A percentile compares a stretch with the other conserved stretches of the same genome.
Evolutionary conservation across 2,329 filamentous ascomycete genomes (phyloP).

Genomic region (Colletotrichum liriopes): DNA sequence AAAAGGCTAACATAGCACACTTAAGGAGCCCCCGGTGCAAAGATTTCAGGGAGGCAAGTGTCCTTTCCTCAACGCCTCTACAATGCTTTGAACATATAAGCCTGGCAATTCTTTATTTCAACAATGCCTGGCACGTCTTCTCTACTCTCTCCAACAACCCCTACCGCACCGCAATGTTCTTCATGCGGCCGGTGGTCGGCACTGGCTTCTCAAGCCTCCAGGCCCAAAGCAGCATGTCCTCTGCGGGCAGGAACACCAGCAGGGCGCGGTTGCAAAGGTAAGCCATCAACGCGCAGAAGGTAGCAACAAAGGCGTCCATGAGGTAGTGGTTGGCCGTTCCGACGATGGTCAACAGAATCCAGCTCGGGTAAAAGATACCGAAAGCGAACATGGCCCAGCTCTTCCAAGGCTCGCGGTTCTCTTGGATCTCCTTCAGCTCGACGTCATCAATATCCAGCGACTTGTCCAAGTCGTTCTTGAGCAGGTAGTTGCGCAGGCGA

Average conservation of each 20-base stretch:
- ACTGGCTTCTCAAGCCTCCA: slow-evolving; percentile 76
- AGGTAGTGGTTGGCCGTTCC: slow-evolving; percentile 76
- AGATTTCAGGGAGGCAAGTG: slow-evolving; percentile 6
- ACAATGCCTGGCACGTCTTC: slow-evolving; percentile 17
- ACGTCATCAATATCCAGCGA: slow-evolving; percentile 42
- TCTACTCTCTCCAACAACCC: neutral
- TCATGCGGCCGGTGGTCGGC: slow-evolving; percentile 60
- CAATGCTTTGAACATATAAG: slow-evolving; percentile 34
- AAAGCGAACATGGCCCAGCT: slow-evolving; percentile 51
- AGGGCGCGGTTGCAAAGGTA: slow-evolving; percentile 69
- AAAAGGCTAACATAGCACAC: slow-evolving; percentile 21
- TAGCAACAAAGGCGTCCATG: slow-evolving; percentile 76
- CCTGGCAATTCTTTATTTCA: neutral
- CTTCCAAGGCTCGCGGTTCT: slow-evolving; percentile 50
- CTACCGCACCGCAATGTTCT: slow-evolving; percentile 42
- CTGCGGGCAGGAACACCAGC: slow-evolving; percentile 73
- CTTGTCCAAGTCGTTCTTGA: slow-evolving; percentile 40
- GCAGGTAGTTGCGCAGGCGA: slow-evolving; percentile 45
- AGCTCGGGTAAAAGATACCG: slow-evolving; percentile 66
- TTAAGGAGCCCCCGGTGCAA: slow-evolving; percentile 1
- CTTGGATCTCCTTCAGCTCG: slow-evolving; percentile 43
- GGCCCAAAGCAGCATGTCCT: slow-evolving; percentile 76
- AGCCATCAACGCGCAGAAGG: slow-evolving; percentile 72
- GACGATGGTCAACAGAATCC: slow-evolving; percentile 71
- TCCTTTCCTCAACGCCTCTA: slow-evolving; percentile 36